A percentile compares a stretch with the other conserved stretches of the same genome.
Conservation (phyloP, 2,329 filamentous ascomycete species). For the Elsinoe ampelina region DNA sequence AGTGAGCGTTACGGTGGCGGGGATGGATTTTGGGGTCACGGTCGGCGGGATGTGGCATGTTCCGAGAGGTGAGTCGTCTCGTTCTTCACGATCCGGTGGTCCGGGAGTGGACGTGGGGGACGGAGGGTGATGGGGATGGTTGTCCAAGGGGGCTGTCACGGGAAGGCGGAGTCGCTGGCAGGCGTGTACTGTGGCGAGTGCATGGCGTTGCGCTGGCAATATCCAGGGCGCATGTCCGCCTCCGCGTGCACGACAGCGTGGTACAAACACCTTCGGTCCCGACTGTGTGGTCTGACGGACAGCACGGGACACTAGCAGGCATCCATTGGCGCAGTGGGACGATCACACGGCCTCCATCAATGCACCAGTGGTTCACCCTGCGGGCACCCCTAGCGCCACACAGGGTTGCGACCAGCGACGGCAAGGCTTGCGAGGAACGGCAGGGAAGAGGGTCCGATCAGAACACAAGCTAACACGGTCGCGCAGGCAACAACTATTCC, state of each 20-base stretch:
- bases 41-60: constrained; percentile 91
- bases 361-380: too few species aligned
- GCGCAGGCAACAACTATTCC: constrained; percentile 79
- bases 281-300: too few species aligned
- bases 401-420: too few species aligned
- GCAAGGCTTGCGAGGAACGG: too few species aligned
- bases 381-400: too few species aligned
- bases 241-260: too few species aligned
- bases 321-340: too few species aligned
- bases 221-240: not conserved
- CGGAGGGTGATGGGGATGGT: not conserved
- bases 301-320: too few species aligned
- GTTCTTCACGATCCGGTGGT: constrained; percentile 5
- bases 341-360: too few species aligned
- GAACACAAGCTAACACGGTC: not conserved
- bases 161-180: not conserved
- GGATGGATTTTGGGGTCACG: constrained; percentile 69
- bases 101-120: not conserved
- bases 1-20: constrained; percentile 68
- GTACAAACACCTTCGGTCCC: too few species aligned
- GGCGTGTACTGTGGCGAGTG: not conserved
- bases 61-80: constrained; percentile 64
- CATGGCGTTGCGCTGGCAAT: not conserved
- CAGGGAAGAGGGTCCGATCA: not conserved
- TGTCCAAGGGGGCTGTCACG: constrained; percentile 1